Conservation (phyloP, 2,329 filamentous ascomycete genomes). For the Hypoxylon sp. region DNA sequence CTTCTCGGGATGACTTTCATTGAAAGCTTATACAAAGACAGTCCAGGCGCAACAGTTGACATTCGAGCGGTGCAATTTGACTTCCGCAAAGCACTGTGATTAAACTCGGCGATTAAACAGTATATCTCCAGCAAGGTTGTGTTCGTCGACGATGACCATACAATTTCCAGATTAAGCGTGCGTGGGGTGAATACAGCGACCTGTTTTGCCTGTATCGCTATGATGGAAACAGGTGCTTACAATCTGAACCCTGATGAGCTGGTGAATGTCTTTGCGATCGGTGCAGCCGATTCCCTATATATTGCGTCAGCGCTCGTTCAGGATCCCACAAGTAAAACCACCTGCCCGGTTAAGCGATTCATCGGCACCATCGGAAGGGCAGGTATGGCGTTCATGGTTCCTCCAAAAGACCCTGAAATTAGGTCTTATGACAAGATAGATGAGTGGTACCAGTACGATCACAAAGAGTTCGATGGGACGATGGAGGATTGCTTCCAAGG, state of each 20-base stretch:
- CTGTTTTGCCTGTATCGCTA: constrained; percentile 34
- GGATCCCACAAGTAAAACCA: constrained; percentile 15
- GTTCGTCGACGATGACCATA: too few relatives aligned
- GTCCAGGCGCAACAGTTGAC: not conserved
- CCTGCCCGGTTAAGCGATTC: constrained; percentile 10
- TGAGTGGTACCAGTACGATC: constrained; percentile 35
- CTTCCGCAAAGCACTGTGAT: constrained; percentile 2
- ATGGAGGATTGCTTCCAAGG: constrained; percentile 33
- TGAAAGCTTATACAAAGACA: constrained; percentile 5
- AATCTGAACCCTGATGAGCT: constrained; percentile 24
- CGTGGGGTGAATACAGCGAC: not conserved
- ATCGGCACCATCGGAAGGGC: constrained; percentile 33
- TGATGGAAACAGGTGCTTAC: constrained; percentile 37
- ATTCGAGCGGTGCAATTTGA: constrained; percentile 15
- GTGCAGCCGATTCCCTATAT: constrained; percentile 33
- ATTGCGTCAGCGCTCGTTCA: constrained; percentile 26
- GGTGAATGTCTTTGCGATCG: constrained; percentile 27
- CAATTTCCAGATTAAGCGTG: not conserved
- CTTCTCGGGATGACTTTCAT: constrained; percentile 14
- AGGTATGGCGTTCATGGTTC: constrained; percentile 34
- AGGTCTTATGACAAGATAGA: constrained; percentile 17
- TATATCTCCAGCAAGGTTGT: not conserved
- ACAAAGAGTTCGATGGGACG: constrained; percentile 24
- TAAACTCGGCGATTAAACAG: not conserved
- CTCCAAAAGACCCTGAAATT: constrained; percentile 26